Percentiles rank a stretch among this genome's conserved stretches.
These are phyloP conservation scores for Candolleomyces efflorescens DNA, from an alignment of 768 basidiomycete species.

Conservation along the genomic window DNA sequence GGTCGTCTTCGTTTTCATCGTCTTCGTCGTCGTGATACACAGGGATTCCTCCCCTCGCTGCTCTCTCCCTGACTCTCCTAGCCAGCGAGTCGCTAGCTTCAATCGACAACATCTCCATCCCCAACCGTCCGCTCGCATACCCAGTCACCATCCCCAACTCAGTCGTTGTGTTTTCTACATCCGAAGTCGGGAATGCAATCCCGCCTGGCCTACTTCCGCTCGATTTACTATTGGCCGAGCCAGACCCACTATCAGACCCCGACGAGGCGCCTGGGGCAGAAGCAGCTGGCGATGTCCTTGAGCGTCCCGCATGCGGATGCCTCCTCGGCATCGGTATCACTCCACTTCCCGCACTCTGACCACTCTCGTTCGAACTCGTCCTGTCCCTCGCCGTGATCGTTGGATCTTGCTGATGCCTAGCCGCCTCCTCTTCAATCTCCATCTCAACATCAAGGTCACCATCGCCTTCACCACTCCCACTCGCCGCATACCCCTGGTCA, in stretches of 20 bases:
- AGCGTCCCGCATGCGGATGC: slow-evolving; percentile 24
- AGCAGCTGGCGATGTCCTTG: slow-evolving; percentile 10
- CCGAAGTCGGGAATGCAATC: slow-evolving; percentile 28
- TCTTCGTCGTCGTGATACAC: slow-evolving; percentile 10
- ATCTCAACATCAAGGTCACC: not conserved
- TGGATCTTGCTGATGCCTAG: not conserved
- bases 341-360: slow-evolving; percentile 13
- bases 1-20: slow-evolving; percentile 17
- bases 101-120: slow-evolving; percentile 8
- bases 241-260: not conserved
- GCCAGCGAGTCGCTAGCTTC: slow-evolving; percentile 3
- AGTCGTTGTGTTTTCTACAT: slow-evolving; percentile 7
- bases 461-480: slow-evolving; percentile 8
- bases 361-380: slow-evolving; percentile 24
- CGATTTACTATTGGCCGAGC: slow-evolving; percentile 1
- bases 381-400: not conserved
- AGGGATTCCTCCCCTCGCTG: slow-evolving; percentile 14
- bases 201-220: slow-evolving; percentile 16
- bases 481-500: slow-evolving; percentile 8
- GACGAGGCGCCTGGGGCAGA: slow-evolving; percentile 11
- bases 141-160: slow-evolving; percentile 3
- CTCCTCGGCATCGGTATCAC: slow-evolving; percentile 42
- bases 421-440: not conserved
- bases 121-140: slow-evolving; percentile 6
- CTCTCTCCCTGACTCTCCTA: slow-evolving; percentile 8